phyloP scores from a whole-genome alignment of 1,139 yeast genomes.

The Petasospora fabianii region DNA sequence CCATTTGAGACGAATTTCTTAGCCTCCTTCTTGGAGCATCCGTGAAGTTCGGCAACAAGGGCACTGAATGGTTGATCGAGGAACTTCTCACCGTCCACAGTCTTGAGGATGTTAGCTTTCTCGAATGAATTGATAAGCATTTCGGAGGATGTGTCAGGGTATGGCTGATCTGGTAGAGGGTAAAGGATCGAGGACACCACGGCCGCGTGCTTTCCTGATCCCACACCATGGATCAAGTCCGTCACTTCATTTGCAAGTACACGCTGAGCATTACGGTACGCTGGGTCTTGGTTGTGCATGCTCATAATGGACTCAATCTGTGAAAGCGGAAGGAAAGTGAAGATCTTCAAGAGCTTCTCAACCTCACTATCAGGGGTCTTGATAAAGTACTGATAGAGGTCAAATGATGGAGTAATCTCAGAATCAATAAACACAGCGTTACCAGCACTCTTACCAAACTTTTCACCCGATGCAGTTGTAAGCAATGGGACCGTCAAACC shows the following conservation, averaged over 20 bases:
- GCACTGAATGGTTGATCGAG: slow-evolving; percentile 33
- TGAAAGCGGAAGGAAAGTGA: slow-evolving; percentile 69
- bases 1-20: slow-evolving; percentile 65
- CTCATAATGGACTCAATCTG: slow-evolving; percentile 51
- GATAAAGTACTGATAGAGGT: slow-evolving; percentile 81
- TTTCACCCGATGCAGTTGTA: slow-evolving; percentile 87
- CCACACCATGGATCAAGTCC: slow-evolving; percentile 81
- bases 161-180: slow-evolving; percentile 53
- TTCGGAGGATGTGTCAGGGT: slow-evolving; percentile 45
- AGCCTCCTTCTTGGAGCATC: slow-evolving; percentile 54
- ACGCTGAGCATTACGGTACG: slow-evolving; percentile 67
- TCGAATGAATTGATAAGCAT: slow-evolving; percentile 57
- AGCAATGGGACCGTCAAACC: slow-evolving; percentile 90
- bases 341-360: slow-evolving; percentile 61
- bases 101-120: slow-evolving; percentile 55
- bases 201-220: slow-evolving; percentile 65
- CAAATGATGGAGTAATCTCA: slow-evolving; percentile 69
- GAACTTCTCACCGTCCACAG: slow-evolving; percentile 37
- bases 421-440: slow-evolving; percentile 89
- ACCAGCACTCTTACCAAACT: slow-evolving; percentile 96
- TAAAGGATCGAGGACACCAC: slow-evolving; percentile 62
- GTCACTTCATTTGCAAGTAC: slow-evolving; percentile 80
- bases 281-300: slow-evolving; percentile 56
- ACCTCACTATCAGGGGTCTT: slow-evolving; percentile 80
- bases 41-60: slow-evolving; percentile 34